phyloP scores from a whole-genome alignment of 163 green algal genomes.

The Volvox carteri region DNA sequence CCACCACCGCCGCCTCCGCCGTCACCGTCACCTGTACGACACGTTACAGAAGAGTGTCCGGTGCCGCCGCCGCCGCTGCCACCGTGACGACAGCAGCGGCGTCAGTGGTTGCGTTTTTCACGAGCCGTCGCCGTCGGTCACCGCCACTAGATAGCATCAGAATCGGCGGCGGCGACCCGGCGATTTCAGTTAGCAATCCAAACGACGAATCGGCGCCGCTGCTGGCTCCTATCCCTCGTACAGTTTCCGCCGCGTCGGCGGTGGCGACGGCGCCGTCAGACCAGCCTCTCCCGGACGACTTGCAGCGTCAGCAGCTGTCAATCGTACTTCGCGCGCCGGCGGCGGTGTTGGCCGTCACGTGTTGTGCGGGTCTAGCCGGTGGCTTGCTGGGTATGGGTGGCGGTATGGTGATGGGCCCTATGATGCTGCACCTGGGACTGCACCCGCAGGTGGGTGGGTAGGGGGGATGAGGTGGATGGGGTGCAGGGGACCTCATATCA shows the following conservation, averaged over 20 bases:
- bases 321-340: slow-evolving; percentile 29
- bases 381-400: slow-evolving; percentile 58
- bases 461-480: neutral
- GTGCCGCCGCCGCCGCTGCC: neutral
- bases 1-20: neutral
- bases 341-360: slow-evolving; percentile 6
- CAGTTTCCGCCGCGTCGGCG: neutral
- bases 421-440: slow-evolving; percentile 61
- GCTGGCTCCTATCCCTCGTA: too few relatives aligned
- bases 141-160: too few relatives aligned
- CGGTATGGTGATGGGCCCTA: slow-evolving; percentile 61
- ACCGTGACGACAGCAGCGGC: neutral
- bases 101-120: slow-evolving; percentile 11
- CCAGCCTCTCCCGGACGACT: neutral
- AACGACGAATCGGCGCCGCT: too few relatives aligned
- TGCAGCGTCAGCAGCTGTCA: neutral
- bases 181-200: too few relatives aligned
- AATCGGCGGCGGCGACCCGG: too few relatives aligned
- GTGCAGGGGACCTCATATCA: too few relatives aligned
- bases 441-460: slow-evolving; percentile 55
- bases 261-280: neutral
- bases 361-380: slow-evolving; percentile 47
- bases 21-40: neutral
- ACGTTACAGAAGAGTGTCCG: neutral
- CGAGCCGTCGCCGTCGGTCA: slow-evolving; percentile 3